Conservation (phyloP, 2,329 filamentous ascomycete species). For the Colletotrichum brevisporum region DNA sequence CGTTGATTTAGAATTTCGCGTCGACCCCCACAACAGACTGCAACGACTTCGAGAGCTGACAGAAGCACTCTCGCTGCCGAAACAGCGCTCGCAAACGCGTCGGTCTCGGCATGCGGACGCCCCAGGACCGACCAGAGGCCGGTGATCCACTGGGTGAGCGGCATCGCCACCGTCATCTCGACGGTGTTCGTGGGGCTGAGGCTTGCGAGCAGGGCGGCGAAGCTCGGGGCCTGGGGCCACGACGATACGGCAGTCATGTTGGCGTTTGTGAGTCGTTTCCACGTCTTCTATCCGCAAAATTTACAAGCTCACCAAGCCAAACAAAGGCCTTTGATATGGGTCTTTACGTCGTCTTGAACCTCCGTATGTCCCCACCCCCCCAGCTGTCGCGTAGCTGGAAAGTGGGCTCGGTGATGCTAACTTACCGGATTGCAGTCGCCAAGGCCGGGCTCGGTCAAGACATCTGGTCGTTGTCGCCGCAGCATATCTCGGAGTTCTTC, state of each 20-base stretch:
- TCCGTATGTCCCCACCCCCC: too few relatives aligned
- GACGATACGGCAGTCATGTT: conserved; percentile 14
- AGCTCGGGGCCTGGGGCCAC: conserved; percentile 9
- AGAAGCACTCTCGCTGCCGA: background rate
- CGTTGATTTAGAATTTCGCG: conserved; percentile 12
- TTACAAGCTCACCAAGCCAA: background rate
- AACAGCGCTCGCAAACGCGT: conserved; percentile 7
- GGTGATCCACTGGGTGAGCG: conserved; percentile 3
- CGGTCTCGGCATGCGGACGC: conserved; percentile 1
- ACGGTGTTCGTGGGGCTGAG: conserved; percentile 16
- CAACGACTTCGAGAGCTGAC: background rate
- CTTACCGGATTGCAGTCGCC: too few relatives aligned
- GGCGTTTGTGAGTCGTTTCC: background rate
- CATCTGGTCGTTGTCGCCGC: conserved; percentile 51
- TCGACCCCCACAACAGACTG: fast-evolving
- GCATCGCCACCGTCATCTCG: background rate
- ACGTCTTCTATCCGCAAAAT: fast-evolving
- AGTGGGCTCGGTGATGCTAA: too few relatives aligned
- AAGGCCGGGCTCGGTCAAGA: conserved; percentile 51
- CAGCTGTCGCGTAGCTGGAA: too few relatives aligned
- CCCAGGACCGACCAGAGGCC: background rate
- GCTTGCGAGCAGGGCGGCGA: background rate
- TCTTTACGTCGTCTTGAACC: too few relatives aligned
- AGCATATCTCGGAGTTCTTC: conserved; percentile 47
- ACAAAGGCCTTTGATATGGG: too few relatives aligned